These are phyloP conservation scores for Eucalyptus marginata DNA, from an alignment of 345 rosid genomes.

Conservation along the genomic window DNA sequence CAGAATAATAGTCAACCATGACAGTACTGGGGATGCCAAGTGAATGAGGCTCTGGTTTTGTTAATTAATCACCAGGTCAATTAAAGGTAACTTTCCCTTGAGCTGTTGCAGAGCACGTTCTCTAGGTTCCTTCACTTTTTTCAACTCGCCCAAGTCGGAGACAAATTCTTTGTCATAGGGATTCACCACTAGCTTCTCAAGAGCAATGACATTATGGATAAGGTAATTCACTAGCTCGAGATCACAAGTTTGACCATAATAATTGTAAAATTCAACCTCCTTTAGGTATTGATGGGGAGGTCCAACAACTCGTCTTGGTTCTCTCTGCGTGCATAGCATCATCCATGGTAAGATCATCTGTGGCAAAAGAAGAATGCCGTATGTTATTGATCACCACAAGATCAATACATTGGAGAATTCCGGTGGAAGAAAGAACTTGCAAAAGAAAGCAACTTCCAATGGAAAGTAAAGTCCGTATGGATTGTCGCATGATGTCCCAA, in stretches of 20 bases:
- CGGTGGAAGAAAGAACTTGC: not conserved
- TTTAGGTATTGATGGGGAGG: not conserved
- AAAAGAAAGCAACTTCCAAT: not conserved
- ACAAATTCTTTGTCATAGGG: not conserved
- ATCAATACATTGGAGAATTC: not conserved
- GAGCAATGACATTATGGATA: not conserved
- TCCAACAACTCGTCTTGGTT: not conserved
- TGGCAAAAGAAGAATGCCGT: not conserved
- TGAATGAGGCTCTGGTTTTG: not conserved
- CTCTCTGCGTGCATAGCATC: too few relatives aligned
- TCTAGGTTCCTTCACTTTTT: not conserved
- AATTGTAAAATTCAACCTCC: not conserved
- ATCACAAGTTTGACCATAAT: not conserved
- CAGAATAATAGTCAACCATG: not conserved
- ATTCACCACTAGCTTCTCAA: not conserved
- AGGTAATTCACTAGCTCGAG: not conserved
- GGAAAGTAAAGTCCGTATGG: not conserved
- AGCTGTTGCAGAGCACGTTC: not conserved
- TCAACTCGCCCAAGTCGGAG: not conserved
- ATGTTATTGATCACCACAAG: not conserved
- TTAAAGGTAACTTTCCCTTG: not conserved
- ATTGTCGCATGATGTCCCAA: not conserved
- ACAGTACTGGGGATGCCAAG: fast-evolving
- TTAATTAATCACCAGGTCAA: not conserved
- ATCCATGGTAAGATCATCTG: not conserved